Evolutionary conservation across 2,329 filamentous ascomycete species (phyloP), one percentile per base, ranked within the genome.

Genomic region (Colletotrichum sp.): DNA sequence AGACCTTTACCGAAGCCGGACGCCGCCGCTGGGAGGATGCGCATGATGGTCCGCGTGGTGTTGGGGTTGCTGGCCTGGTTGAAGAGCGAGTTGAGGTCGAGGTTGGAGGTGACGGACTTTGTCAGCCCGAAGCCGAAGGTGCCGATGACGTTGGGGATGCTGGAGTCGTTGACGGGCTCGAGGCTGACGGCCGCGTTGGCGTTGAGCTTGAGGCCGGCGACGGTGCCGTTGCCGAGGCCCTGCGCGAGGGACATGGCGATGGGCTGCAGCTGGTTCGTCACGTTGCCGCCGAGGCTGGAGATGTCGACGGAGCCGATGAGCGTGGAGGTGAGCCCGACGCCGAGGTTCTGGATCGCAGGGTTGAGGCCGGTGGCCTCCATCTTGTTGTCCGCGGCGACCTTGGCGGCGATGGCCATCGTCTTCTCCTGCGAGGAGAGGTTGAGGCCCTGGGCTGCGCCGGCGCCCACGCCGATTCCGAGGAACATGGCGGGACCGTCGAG

Each of bases 321-420:
- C 6, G 82, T 80, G 1, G 81, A 78, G 1, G 80, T 77, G 3
- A 82, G 75, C 4, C 83, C 83, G 64, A 81, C 79, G 48, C 80
- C 81, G 8, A 81, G 77, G 64, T 81, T 82, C 67, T 82, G 79
- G 61, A 84, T 77, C 4, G 79, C 74, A 0, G 81, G 80, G 70
- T 83, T 83, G 24, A 84, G 75, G 18, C 82, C 81, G 10, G 79
- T 80, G 13, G 78, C 79, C 12, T 80, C 65, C 79, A 82, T 80
- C n/a, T 78, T 78, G 76, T 82, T 83, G 24, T 81, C 79, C 18
- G 79, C 68, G 2, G 79, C 80, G 5, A 81, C 80, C 69, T 77
- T 77, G 18, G 77, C 75, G 3, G 76, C 79, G 7, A 77, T 43
- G 7, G 66, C 21, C 39, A 75, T 79, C 24, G 77, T 74, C 30